Evolutionary conservation across 2,329 filamentous ascomycete genomes (phyloP), one percentile per base, ranked within the genome.

Genomic region (Curvularia sp.): DNA sequence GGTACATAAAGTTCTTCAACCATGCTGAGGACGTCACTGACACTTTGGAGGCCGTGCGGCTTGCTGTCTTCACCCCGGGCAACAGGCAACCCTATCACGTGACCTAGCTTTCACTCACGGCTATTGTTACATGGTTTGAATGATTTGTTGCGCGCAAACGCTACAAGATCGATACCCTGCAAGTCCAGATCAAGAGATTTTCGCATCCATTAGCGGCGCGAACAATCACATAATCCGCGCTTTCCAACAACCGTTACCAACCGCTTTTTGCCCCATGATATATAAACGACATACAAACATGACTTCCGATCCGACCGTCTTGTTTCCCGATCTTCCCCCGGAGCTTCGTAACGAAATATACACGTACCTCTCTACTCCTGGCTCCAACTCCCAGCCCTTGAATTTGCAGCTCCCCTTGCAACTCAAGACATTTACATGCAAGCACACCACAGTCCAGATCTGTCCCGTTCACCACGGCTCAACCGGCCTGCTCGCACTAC

Each of bases 301-400:
- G 54, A 27, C 43, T 27, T 42, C 54, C 10, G 13, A n/a, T 13
- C 30, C 58, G 2, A 63, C 61, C 7, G 25, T 57, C 7, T 64
- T 76, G 15, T 57, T 75, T 28, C 65, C 68, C 1, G 30, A 49
- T 34, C 64, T 75, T 19, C 73, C 73, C 8, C 65, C 72, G 1
- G 73, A 76, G 28, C 64, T 75, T 5, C 69, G 73, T 13, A 70
- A 73, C 52, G 61, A 71, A 34, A 57, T 76, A 32, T 76, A 73
- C 61, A 45, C 57, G 28, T 63, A 71, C 38, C 64, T 69, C 25
- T 64, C 66, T 1, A 5, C 7, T 3, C 41, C 55, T 1, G 38
- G 58, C 21, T 19, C 54, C 27, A 18, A 43, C n/a, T 30, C 39
- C 45, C 3, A 32, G 8, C 19, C 61, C 7, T 59, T 53, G 13